These are phyloP conservation scores for Ceratocystis destructans DNA, from an alignment of 2,329 filamentous ascomycete species.

Conservation along the genomic window DNA sequence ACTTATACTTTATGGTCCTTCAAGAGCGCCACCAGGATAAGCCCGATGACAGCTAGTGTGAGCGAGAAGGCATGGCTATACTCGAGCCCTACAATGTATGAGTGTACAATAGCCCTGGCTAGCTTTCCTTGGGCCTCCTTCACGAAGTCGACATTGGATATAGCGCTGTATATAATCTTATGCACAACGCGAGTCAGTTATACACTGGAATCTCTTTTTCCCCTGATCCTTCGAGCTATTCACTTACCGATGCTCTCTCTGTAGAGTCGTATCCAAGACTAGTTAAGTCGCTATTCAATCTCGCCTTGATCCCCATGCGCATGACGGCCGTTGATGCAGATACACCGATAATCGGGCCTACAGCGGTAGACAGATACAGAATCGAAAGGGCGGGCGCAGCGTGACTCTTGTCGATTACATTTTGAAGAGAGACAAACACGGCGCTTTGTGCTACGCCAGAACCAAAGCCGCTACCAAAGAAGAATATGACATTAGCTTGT, in stretches of 20 bases:
- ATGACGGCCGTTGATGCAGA: conserved; percentile 29
- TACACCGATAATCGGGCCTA: conserved; percentile 30
- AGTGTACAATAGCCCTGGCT: conserved; percentile 24
- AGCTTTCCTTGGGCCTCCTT: conserved; percentile 22
- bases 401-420: conserved; percentile 28
- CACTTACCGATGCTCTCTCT: conserved; percentile 18
- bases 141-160: conserved; percentile 27
- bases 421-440: conserved; percentile 32
- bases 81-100: conserved; percentile 27
- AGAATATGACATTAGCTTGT: neutral
- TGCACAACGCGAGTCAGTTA: neutral
- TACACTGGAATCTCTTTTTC: neutral
- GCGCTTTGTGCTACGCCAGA: conserved; percentile 31
- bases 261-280: conserved; percentile 18
- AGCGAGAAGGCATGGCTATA: conserved; percentile 28
- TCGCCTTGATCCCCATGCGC: conserved; percentile 21
- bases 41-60: conserved; percentile 22
- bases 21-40: conserved; percentile 23
- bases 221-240: neutral
- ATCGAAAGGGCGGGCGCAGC: conserved; percentile 31
- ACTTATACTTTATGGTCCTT: conserved; percentile 22
- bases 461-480: conserved; percentile 26
- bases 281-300: conserved; percentile 18
- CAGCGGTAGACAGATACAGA: conserved; percentile 28
- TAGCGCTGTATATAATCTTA: conserved; percentile 26